Base-by-base conservation (phyloP, 257 asterid species). In the Salvia splendens region DNA sequence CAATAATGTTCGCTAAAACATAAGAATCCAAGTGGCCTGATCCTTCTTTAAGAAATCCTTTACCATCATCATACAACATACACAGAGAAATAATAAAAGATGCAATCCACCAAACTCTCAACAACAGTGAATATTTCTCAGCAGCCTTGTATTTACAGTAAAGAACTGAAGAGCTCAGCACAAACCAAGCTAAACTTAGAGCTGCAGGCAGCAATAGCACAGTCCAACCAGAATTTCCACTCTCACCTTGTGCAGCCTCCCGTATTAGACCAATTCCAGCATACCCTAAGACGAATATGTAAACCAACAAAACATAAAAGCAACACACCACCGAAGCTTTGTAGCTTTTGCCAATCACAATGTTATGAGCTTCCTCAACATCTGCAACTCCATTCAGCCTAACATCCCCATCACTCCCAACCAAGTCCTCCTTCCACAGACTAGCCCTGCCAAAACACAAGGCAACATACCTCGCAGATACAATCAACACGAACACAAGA, bases 81-180 rank as follows among this genome's bases (percentile, higher is more conserved):
- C 72, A 68, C 81, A 86, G 70, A 69, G 91, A 86, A 61, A 87
- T 59, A 4, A 80, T 36, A 55, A 87, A 92, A 30, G 96, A 87
- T 12, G 82, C 82, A 62, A 79, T 61, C 98, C 96, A 92, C 98
- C 98, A 92, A 59, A 86, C 74, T 73, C 98, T 89, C 73, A 79
- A 68, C 71, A 92, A 67, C 66, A 84, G 40, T 0, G 87, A 87
- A 42, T 84, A 86, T 64, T 75, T 89, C 76, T 79, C 91, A 42
- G 61, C 54, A 54, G 67, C 78, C 67, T 82, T 83, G 65, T 70
- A 78, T 66, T 81, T 85, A 24, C 87, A 79, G 63, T 87, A 72
- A 80, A 89, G 84, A 33, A 79, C 80, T 8, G 85, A 75, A 69
- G 86, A 86, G 80, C 96, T 83, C 55, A 92, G 81, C 53, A 83